Percentiles rank a stretch among this genome's conserved stretches.
These are phyloP conservation scores for Cadophora malorum DNA, from an alignment of 2,329 filamentous ascomycete species.

Conservation along the genomic window DNA sequence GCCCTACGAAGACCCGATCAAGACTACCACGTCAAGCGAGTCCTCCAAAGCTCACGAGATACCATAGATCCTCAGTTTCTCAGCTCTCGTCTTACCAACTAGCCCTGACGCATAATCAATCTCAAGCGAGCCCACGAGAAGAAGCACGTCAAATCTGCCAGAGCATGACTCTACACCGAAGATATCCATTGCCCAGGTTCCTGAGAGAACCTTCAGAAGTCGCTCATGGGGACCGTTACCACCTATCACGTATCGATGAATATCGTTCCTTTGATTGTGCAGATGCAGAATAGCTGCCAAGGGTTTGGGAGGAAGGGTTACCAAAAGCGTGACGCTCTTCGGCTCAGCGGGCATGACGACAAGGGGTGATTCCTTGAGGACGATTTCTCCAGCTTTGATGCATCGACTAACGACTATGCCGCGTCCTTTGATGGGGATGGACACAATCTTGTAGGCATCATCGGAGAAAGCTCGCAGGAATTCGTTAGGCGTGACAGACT, in stretches of 20 bases:
- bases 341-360: neutral
- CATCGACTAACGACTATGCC: conserved; percentile 1
- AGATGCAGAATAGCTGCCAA: neutral
- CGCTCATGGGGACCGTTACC: neutral
- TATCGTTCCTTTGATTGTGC: neutral
- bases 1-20: no score
- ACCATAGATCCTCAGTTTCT: neutral
- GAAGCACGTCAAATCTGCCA: no score
- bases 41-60: neutral
- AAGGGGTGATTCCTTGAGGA: neutral
- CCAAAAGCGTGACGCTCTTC: neutral
- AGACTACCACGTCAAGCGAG: no score
- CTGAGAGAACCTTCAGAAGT: neutral
- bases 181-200: neutral
- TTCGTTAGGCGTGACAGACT: neutral
- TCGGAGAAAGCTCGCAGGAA: neutral
- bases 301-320: neutral
- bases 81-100: neutral
- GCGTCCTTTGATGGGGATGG: conserved; percentile 4
- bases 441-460: conserved; percentile 1
- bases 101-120: neutral
- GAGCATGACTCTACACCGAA: no score
- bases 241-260: neutral
- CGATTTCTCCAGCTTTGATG: neutral
- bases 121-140: neutral